Base-by-base conservation (phyloP, 768 basidiomycete genomes). In the Collybiopsis confluens region DNA sequence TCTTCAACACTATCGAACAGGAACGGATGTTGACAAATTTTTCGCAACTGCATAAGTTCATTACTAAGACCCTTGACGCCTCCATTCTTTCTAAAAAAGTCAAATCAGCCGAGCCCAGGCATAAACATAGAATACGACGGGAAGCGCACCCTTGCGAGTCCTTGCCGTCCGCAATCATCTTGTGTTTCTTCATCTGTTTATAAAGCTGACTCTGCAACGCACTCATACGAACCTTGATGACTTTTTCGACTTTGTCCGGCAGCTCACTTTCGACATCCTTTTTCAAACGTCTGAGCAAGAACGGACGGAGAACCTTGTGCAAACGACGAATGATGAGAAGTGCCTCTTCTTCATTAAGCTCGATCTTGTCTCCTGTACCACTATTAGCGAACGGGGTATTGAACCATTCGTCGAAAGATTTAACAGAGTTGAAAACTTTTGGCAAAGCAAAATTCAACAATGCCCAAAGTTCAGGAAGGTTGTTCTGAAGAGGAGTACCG, bases 381-480 rank as follows among this genome's bases (percentile, higher is more conserved):
- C 94, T 92, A 70, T 92, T 98, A 56, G 97, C 96, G 60, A 99
- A 99, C 0, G 97, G 97, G 1, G 96, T 97, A 73, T 98, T 98
- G 80, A 98, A 99, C 97, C 97, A 99, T 65, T 98, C 97, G 63
- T 98, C 97, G 67, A 99, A 98, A 20, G 94, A 96, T 68, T 98
- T 96, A 56, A 97, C 94, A 0, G 96, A 98, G 74, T 98, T 98
- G 80, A 99, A 98, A 65, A 98, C 85, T 71, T 91, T 93, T 13
- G 92, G 92, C 4, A 93, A 78, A 30, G 89, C 93, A 65, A 98
- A 98, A 68, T 98, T 98, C 64, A 98, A 86, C 43, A 97, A 77
- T 0, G 95, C 81, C 94, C 95, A 97, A 38, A 98, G 72, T 69
- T 98, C 95, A 4, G 94, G 93, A 33, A 98, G 83, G 68, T 98